Base-by-base conservation (phyloP, 129 eudicot genomes). In the Flaveria brownii region DNA sequence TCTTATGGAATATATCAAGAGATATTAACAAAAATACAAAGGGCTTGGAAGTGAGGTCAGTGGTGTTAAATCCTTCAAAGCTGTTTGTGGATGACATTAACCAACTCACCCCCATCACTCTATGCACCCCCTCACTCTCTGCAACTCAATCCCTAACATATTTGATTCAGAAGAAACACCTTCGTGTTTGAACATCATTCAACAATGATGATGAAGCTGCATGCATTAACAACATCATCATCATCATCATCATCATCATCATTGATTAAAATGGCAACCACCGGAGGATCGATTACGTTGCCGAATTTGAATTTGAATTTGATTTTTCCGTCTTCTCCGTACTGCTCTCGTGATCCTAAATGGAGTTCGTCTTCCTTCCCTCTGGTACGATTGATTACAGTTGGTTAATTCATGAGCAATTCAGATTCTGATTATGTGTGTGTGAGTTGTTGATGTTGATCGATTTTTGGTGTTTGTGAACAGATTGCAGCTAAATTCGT, bases 21-120 rank as follows among this genome's bases (percentile, higher is more conserved):
- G 36, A 4, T 5, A 30, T 30, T 0, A 30, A 30, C 36, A 30
- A 30, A 28, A 30, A 30, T 30, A 30, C 36, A 30, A 30, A 4
- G 36, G 36, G 36, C 5, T 30, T 30, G 36, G 36, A 30, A 30
- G 36, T 30, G 36, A 30, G 36, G 36, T 30, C 36, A 30, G 90
- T 90, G 96, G 91, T 74, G 82, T 74, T 59, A 54, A 86, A 72
- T 83, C 71, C 74, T 84, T 79, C 65, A 54, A 62, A 76, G 18
- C 77, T 56, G 68, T 83, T 78, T 88, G 96, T 88, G 96, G 93
- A 86, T 49, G 77, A 84, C 54, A 90, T 61, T 82, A 76, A 77
- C 77, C 30, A 74, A 59, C 80, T 75, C 67, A 80, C 80, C 74
- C 76, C 26, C 57, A 45, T 64, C 62, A 39, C 73, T 42, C 71